phyloP scores from a whole-genome alignment of 225 moss, liverwort and hornwort genomes.

The Ulota crispa region DNA sequence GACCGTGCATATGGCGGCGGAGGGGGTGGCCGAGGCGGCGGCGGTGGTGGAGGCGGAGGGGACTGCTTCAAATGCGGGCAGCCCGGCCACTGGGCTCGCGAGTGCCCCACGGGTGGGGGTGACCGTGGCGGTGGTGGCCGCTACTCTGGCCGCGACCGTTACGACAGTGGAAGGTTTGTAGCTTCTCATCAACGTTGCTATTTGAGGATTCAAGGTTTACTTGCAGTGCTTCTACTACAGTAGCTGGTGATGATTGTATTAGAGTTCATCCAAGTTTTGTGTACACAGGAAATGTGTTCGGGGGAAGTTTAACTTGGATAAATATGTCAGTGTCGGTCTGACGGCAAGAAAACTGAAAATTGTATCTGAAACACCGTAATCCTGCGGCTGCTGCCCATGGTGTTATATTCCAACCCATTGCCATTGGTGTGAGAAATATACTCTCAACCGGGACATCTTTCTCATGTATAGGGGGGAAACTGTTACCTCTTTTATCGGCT shows the following conservation, averaged over 20 bases:
- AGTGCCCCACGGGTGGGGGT: slow-evolving; percentile 85
- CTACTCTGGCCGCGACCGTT: slow-evolving; percentile 60
- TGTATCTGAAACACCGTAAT: not conserved
- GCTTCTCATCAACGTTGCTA: not conserved
- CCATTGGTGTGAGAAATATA: not conserved
- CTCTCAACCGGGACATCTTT: not conserved
- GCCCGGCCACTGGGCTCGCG: slow-evolving; percentile 99
- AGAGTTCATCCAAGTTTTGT: not conserved
- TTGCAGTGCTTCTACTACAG: not conserved
- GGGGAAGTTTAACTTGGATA: not conserved
- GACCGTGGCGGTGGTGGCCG: slow-evolving; percentile 64
- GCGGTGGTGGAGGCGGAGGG: slow-evolving; percentile 70
- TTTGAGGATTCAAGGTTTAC: not conserved
- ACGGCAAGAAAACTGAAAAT: not conserved
- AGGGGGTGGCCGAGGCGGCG: slow-evolving; percentile 72
- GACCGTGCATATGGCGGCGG: slow-evolving; percentile 77
- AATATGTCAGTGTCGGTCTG: not conserved
- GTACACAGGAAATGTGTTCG: not conserved
- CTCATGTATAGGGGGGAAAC: not conserved
- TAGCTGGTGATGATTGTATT: not conserved
- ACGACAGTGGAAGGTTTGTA: slow-evolving; percentile 55
- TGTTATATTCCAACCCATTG: not conserved
- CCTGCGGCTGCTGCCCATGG: not conserved
- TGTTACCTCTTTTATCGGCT: not conserved
- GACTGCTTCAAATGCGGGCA: slow-evolving; percentile 99